Evolutionary conservation across 2,329 filamentous ascomycete genomes (phyloP), one percentile per base, ranked within the genome.

Genomic region (Diplodia intermedia): DNA sequence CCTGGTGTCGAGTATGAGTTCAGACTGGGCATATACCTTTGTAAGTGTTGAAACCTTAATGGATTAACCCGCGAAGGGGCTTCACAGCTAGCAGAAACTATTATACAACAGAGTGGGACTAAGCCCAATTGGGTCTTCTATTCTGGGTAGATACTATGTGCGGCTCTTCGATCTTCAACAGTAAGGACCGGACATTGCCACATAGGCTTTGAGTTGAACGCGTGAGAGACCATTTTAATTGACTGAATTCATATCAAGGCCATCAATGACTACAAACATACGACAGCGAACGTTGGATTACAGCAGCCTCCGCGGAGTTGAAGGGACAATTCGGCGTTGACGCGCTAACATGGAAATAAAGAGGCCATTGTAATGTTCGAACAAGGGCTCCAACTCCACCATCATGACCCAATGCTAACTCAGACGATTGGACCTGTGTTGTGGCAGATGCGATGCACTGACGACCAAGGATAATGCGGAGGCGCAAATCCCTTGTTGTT

Each of bases 1-100:
- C 76, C 0, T 79, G 77, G 78, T 67, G 55, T 33, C 14, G 33
- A 47, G 18, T 47, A 47, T 47, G 9, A 20, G n/a, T n/a, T 20
- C n/a, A 20, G 8, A 47, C 43, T 47, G 18, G 36, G 20, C 20
- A 47, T 11, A 0, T 8, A 20, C 15, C 40, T 8, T 47, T n/a
- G 15, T n/a, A 1, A n/a, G n/a, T n/a, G n/a, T n/a, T n/a, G n/a
- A n/a, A n/a, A n/a, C n/a, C n/a, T n/a, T n/a, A n/a, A n/a, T n/a
- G n/a, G n/a, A n/a, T n/a, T n/a, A n/a, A n/a, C n/a, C n/a, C n/a
- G n/a, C n/a, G n/a, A n/a, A n/a, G n/a, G n/a, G n/a, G n/a, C n/a
- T n/a, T n/a, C n/a, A n/a, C n/a, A n/a, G n/a, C n/a, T n/a, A n/a
- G n/a, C n/a, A n/a, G n/a, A n/a, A n/a, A n/a, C n/a, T n/a, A n/a